Conservation (phyloP, 2,329 filamentous ascomycete species). For the Chrysoporthe puriensis region DNA sequence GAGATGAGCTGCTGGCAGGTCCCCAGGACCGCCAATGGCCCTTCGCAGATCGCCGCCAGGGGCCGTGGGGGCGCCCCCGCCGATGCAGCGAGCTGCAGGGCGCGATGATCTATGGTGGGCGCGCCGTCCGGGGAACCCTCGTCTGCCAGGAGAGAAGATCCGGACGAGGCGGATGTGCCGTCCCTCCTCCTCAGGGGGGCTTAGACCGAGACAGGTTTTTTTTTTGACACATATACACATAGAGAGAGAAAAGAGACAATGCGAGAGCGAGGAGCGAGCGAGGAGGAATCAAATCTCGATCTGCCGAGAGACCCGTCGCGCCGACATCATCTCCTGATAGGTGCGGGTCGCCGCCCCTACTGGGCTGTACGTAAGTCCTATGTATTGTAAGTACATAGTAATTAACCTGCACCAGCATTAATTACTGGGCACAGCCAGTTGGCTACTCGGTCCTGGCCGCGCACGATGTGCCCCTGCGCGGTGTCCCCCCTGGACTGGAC, state of each 20-base stretch:
- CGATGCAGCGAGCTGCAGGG: slow-evolving; percentile 5
- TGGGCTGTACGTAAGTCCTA: not conserved
- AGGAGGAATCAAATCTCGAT: not conserved
- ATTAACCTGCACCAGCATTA: too few relatives aligned
- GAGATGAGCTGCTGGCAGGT: not conserved
- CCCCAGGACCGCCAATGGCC: not conserved
- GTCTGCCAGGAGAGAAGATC: not conserved
- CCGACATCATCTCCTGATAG: not conserved
- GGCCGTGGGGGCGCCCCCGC: not conserved
- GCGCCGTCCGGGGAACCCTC: not conserved
- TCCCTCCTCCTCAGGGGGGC: too few relatives aligned
- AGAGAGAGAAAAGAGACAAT: too few relatives aligned
- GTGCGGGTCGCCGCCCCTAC: not conserved
- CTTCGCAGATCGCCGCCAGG: not conserved
- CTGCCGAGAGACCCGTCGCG: not conserved
- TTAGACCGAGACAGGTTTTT: not conserved
- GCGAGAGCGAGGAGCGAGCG: too few relatives aligned
- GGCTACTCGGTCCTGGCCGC: too few relatives aligned
- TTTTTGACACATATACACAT: not conserved
- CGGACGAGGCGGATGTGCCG: not conserved
- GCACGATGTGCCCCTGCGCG: too few relatives aligned
- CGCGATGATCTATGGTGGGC: slow-evolving; percentile 4
- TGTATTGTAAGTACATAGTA: not conserved
- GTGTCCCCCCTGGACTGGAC: too few relatives aligned
- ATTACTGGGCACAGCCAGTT: too few relatives aligned